Base-by-base conservation (phyloP, 306 rosid genomes). In the Dryas octopetala region DNA sequence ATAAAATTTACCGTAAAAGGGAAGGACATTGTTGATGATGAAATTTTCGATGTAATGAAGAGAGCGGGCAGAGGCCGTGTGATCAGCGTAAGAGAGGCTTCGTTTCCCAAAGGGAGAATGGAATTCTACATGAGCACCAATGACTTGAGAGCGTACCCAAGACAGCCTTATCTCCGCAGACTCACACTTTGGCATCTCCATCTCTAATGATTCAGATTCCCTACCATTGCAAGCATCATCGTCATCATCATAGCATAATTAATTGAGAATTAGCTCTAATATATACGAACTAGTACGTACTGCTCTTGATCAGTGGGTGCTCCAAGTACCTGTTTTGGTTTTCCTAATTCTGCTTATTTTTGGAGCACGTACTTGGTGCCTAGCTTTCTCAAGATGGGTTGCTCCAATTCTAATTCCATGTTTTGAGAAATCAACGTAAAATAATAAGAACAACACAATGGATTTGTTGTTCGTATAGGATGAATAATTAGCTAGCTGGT, bases 51-150 rank as follows among this genome's bases (percentile, higher is more conserved):
- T 83, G 57, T 76, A 87, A 17, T 38, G 83, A 71, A 91, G 96
- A 69, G 90, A 85, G 9, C 94, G 88, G 7, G 84, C 98, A 0
- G 97, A 88, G 48, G 98, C 98, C 6, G 98, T 93, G 83, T 89
- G 92, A 85, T 93, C 98, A 53, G 97, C 94, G 80, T 93, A 93
- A 0, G 85, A 65, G 72, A 93, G 70, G 10, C 69, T 51, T 80
- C 92, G 59, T 69, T 69, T 86, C 54, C 97, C 98, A 66, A 87
- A 87, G 0, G 89, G 90, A 74, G 98, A 85, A 9, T 83, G 74
- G n/a, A 88, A 84, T 59, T 85, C 88, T 4, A 52, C 84, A 44
- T 80, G 75, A 0, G 70, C 73, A 3, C 98, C 98, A 4, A 91
- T 72, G 13, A 89, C 84, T 74, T 91, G 90, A 1, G 90, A 87